Percentiles rank a stretch among this genome's conserved stretches.
These are phyloP conservation scores for Dacryopinax primogenitus DNA, from an alignment of 768 basidiomycete genomes.

Conservation along the genomic window DNA sequence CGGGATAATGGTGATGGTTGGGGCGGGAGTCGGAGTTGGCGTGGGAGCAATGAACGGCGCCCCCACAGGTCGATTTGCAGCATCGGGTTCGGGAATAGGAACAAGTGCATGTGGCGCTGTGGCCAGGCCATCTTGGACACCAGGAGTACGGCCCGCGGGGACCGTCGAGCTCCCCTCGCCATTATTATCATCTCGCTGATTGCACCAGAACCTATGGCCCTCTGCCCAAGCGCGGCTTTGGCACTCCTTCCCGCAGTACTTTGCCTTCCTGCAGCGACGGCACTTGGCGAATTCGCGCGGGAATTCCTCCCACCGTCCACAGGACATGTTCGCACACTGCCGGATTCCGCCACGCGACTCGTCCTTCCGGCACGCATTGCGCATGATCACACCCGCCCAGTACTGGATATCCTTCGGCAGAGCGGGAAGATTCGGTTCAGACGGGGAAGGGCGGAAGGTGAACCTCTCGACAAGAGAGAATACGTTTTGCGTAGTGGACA, in stretches of 20 bases:
- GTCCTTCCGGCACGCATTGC: slow-evolving; percentile 97
- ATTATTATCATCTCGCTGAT: slow-evolving; percentile 46
- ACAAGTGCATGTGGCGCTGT: neutral
- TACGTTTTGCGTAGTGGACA: slow-evolving; percentile 56
- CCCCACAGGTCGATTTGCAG: neutral
- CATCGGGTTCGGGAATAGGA: neutral
- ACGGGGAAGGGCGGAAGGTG: slow-evolving; percentile 82
- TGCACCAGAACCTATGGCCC: slow-evolving; percentile 92
- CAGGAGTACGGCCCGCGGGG: neutral
- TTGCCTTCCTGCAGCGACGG: slow-evolving; percentile 87
- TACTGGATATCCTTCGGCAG: slow-evolving; percentile 88
- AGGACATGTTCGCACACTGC: slow-evolving; percentile 97
- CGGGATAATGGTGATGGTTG: neutral
- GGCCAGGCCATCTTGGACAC: neutral
- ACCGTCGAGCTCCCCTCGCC: slow-evolving; percentile 18
- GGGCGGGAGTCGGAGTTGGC: neutral
- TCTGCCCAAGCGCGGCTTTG: slow-evolving; percentile 95
- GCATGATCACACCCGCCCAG: slow-evolving; percentile 99
- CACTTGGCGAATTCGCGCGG: slow-evolving; percentile 97
- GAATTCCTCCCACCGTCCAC: slow-evolving; percentile 85
- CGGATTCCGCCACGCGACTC: slow-evolving; percentile 83
- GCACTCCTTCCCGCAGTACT: slow-evolving; percentile 96
- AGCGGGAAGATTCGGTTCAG: slow-evolving; percentile 56
- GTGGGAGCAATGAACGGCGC: neutral
- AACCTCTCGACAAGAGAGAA: slow-evolving; percentile 94